These are phyloP conservation scores for Penicillium canariense DNA, from an alignment of 495 filamentous ascomycete genomes.

Conservation along the genomic window DNA sequence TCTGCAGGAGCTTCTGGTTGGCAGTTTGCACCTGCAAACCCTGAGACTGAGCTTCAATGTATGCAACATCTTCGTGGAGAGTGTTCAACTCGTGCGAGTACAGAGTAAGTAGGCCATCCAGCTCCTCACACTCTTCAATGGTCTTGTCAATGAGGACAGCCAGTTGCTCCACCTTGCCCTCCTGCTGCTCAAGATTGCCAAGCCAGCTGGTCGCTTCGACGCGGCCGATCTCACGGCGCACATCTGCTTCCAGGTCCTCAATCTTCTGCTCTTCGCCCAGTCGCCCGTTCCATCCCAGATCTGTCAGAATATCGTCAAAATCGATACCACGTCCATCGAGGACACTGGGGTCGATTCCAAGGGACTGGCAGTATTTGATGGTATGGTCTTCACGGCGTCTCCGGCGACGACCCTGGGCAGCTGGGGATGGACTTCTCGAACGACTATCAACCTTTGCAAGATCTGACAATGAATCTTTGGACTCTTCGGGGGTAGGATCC, in stretches of 20 bases:
- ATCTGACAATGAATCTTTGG: constrained; percentile 35
- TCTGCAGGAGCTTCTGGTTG: constrained; percentile 91
- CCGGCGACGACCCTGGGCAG: constrained; percentile 48
- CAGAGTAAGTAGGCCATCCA: constrained; percentile 87
- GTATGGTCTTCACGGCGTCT: constrained; percentile 72
- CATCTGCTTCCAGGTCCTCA: constrained; percentile 76
- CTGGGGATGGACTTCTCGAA: constrained; percentile 39
- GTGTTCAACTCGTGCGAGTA: constrained; percentile 94
- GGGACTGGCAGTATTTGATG: constrained; percentile 69
- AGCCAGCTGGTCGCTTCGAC: constrained; percentile 94
- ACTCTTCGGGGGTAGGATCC: constrained; percentile 31
- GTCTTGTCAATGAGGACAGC: constrained; percentile 81
- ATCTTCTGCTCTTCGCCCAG: constrained; percentile 68
- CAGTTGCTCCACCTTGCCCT: constrained; percentile 80
- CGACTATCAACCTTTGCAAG: constrained; percentile 26
- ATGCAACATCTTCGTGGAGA: constrained; percentile 89
- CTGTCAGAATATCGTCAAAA: constrained; percentile 74
- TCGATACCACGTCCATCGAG: constrained; percentile 68
- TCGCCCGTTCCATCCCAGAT: constrained; percentile 87
- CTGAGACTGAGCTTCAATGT: constrained; percentile 95
- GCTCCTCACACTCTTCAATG: constrained; percentile 90
- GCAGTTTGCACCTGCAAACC: constrained; percentile 95
- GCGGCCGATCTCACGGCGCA: constrained; percentile 82
- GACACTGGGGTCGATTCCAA: constrained; percentile 69
- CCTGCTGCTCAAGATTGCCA: constrained; percentile 80